Conservation (phyloP, 192 early-diverging fungal genomes). For the Chytriomyces sp. region DNA sequence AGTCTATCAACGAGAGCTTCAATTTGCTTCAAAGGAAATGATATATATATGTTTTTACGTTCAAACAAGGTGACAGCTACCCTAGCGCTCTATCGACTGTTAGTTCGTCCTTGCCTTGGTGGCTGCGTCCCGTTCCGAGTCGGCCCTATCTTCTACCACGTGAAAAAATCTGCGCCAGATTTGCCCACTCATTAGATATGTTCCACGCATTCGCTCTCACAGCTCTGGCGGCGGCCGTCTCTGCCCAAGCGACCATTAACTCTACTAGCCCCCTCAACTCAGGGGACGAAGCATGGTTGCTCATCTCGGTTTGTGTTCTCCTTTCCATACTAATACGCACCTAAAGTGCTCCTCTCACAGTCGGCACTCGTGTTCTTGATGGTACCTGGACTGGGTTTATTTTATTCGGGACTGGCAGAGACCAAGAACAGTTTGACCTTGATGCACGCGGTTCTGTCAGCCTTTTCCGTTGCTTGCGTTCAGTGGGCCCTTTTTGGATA, state of each 20-base stretch:
- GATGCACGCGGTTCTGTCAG: slow-evolving; percentile 70
- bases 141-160: not conserved
- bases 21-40: too few species aligned
- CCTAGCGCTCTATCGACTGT: too few species aligned
- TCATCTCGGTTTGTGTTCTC: not conserved
- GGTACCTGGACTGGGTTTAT: slow-evolving; percentile 92
- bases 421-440: slow-evolving; percentile 93
- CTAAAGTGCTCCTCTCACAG: slow-evolving; percentile 44
- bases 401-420: slow-evolving; percentile 93
- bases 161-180: not conserved
- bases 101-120: too few species aligned
- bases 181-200: not conserved
- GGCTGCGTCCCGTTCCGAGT: not conserved
- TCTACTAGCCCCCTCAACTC: not conserved
- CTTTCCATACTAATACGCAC: not conserved
- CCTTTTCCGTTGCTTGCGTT: slow-evolving; percentile 80
- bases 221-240: not conserved
- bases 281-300: slow-evolving; percentile 9
- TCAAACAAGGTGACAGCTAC: too few species aligned
- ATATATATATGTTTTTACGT: too few species aligned
- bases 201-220: not conserved
- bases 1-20: too few species aligned
- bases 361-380: slow-evolving; percentile 91
- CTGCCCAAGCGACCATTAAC: not conserved
- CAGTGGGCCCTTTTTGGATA: slow-evolving; percentile 94